Base-by-base conservation (phyloP, 345 rosid species). In the Ceriops decandra region DNA sequence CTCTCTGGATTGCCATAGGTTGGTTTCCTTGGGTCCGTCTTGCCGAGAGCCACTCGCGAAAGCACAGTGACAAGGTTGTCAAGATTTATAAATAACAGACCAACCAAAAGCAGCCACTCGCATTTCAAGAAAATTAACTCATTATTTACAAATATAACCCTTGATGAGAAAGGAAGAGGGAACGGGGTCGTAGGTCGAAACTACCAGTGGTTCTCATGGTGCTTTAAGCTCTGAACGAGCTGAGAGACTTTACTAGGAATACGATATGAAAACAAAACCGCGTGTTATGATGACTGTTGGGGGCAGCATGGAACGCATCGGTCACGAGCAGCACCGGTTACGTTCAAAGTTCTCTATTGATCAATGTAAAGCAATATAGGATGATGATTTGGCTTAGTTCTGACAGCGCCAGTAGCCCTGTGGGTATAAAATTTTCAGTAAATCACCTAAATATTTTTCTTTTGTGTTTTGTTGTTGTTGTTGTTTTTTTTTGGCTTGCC, bases 271-370 rank as follows among this genome's bases (percentile, higher is more conserved):
- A 57, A 51, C 66, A 47, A 36, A 57, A 32, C 66, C 17, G 5
- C 21, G 59, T 9, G 64, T 60, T 64, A 79, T 79, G 10, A 82
- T 82, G 81, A 69, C 58, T 24, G 33, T 27, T 42, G 63, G 66
- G 20, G 69, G 73, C 68, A 78, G 81, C 64, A 60, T 57, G 54
- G 79, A 84, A 74, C 85, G 82, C 73, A 77, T 66, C 56, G 57
- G 82, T 77, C 82, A 79, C 83, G 84, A 77, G 79, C 73, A 64
- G 53, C 54, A 57, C 67, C 74, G 64, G 53, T 22, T 22, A 54
- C 58, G 71, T 71, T 67, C 49, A 42, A 42, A 42, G 49, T 13
- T 42, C 49, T 42, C 17, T 35, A 64, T 57, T 56, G 57, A 66
- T 56, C 36, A 60, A 42, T 47, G 61, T 22, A 13, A 8, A 7